Percentiles rank a stretch among this genome's conserved stretches.
These are phyloP conservation scores for Luffa acutangula DNA, from an alignment of 306 rosid species.

Conservation along the genomic window DNA sequence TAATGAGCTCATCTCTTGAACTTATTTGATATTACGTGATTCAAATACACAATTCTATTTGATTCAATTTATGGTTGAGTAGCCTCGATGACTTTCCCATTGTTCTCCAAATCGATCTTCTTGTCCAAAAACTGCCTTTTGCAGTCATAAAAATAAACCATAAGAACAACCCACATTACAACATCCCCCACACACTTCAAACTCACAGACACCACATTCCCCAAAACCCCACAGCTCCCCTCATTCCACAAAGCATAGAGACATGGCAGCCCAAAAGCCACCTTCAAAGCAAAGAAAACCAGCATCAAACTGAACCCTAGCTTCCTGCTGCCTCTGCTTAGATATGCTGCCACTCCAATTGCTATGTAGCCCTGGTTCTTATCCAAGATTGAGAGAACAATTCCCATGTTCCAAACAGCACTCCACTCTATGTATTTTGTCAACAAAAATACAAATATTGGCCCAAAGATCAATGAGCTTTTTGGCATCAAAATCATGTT, in stretches of 20 bases:
- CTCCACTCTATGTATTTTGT: constrained; percentile 39
- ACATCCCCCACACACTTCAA: constrained; percentile 30
- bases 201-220: constrained; percentile 22
- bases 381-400: constrained; percentile 42
- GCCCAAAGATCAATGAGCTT: background rate
- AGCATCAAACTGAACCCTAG: constrained; percentile 37
- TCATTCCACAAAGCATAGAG: constrained; percentile 26
- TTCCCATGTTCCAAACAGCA: constrained; percentile 44
- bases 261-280: constrained; percentile 29
- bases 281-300: constrained; percentile 36
- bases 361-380: constrained; percentile 33
- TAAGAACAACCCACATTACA: constrained; percentile 44
- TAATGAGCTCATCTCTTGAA: background rate
- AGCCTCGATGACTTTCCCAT: background rate
- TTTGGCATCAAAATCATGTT: constrained; percentile 13
- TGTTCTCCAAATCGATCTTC: constrained; percentile 18
- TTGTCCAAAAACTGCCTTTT: constrained; percentile 31
- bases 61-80: background rate
- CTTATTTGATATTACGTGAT: background rate
- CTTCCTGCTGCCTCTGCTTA: constrained; percentile 30
- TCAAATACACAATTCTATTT: background rate
- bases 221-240: constrained; percentile 22
- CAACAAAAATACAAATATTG: constrained; percentile 17
- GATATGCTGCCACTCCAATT: constrained; percentile 23
- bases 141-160: constrained; percentile 45